Evolutionary conservation across 169 alveolate genomes (phyloP), one percentile per base, ranked within the genome.

Genomic region (Ichthyophthirius multifiliis): DNA sequence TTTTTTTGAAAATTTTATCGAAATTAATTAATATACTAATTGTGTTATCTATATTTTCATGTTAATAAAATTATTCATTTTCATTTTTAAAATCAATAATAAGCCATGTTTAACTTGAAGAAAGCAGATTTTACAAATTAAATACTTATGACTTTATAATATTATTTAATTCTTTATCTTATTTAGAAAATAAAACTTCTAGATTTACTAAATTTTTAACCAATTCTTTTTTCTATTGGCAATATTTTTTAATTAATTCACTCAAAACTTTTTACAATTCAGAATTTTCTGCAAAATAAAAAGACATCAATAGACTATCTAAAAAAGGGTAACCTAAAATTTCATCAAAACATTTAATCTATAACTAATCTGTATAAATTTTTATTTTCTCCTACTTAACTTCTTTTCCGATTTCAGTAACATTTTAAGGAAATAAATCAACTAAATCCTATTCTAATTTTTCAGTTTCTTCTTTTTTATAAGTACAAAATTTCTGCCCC

Each of bases 171-270:
- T 67, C 63, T 55, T 81, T n/a, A 15, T 37, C 32, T 37, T 81
- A 71, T 30, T 45, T 18, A 7, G 65, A 43, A 18, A 71, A 76
- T n/a, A 81, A 41, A 7, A 81, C 41, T 37, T 81, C 62, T 5
- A 81, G 47, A 31, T 81, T 81, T 5, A 43, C 47, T 32, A 81
- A 67, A 34, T 81, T 76, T 3, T 73, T 44, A n/a, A 48, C 67
- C 9, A 81, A 74, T 62, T 81, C 86, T 27, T 81, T 67, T 81
- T 81, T 81, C 47, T 81, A 73, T 30, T 47, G 16, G 1, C 46
- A 55, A 34, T 65, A 67, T 48, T 82, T 67, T 71, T 73, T 5
- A 1, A 81, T 71, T 16, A 81, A 48, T 30, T 73, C 86, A 0
- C 67, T 76, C 9, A 81, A 47, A 30, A 71, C 30, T 43, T 81